Evolutionary conservation across 345 rosid species (phyloP), one percentile per base, ranked within the genome.

Genomic region (Reutealis trisperma): DNA sequence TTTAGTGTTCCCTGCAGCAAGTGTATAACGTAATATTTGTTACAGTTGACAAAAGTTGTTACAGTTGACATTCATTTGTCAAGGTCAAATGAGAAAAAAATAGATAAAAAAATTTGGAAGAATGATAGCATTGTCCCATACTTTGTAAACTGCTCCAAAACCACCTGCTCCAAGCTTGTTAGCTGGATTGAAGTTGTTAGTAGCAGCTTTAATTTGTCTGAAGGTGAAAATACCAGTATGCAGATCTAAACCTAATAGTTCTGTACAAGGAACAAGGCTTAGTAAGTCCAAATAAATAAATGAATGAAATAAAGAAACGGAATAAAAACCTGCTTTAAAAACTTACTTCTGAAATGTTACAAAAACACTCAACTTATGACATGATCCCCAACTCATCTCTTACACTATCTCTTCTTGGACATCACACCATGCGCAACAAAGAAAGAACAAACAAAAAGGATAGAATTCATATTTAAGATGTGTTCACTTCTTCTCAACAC

Each of bases 131-230:
- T 10, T 14, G 2, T 24, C 14, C 15, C n/a, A 10, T 67, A 76
- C 79, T 55, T 76, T 76, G 79, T 68, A 76, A 5, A 76, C 79
- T 11, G 79, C 25, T 58, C 79, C 74, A 69, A 76, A 76, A 49
- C 79, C 79, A 59, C 79, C 79, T 68, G 60, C 61, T 16, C 79
- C 79, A 61, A 76, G 27, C 68, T 76, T 76, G 79, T 76, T 76
- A 9, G 67, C 61, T 6, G 58, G 73, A 68, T 76, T 59, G 30
- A 76, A 69, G 52, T 76, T 32, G 22, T 76, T 49, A 19, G 79
- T 76, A 9, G 79, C 79, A 44, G 74, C 74, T 49, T 47, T 69
- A 19, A 76, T 76, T 69, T 76, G 79, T 21, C 61, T 49, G 59
- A 44, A 76, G 58, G 79, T 59, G 51, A 68, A 76, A 42, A 59